These are phyloP conservation scores for Zymoseptoria ardabiliae DNA, from an alignment of 2,329 filamentous ascomycete species.

Conservation along the genomic window DNA sequence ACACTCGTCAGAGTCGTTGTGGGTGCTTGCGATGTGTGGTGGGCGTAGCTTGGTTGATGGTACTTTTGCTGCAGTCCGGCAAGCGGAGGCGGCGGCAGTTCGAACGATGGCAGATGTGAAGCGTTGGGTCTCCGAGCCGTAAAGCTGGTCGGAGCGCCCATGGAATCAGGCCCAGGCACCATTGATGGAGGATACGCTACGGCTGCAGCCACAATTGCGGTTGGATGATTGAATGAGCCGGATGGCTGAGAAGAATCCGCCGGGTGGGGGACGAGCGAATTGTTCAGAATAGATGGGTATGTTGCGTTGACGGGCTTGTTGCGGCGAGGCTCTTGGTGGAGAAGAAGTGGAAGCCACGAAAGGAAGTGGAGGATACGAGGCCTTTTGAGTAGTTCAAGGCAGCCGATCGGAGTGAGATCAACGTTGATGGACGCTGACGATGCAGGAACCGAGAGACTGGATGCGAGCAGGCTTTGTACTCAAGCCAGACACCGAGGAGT, in stretches of 20 bases:
- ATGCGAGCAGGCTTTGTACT: slow-evolving; percentile 30
- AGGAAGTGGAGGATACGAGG: slow-evolving; percentile 18
- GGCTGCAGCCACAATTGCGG: slow-evolving; percentile 56
- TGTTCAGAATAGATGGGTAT: slow-evolving; percentile 18
- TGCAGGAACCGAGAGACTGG: slow-evolving; percentile 26
- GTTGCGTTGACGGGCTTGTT: slow-evolving; percentile 19
- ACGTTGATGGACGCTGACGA: slow-evolving; percentile 20
- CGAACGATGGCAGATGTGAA: slow-evolving; percentile 60
- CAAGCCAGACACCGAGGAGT: slow-evolving; percentile 27
- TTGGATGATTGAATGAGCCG: slow-evolving; percentile 28
- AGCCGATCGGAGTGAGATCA: slow-evolving; percentile 5
- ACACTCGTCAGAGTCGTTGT: slow-evolving; percentile 43
- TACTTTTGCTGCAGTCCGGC: slow-evolving; percentile 45
- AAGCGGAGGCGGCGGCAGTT: slow-evolving; percentile 58
- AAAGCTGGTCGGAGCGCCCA: slow-evolving; percentile 58
- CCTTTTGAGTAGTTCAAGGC: slow-evolving; percentile 8
- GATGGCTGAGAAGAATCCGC: slow-evolving; percentile 24
- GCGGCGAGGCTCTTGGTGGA: slow-evolving; percentile 22
- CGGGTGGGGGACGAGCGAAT: slow-evolving; percentile 26
- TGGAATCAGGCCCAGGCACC: slow-evolving; percentile 54
- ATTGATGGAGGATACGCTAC: slow-evolving; percentile 55
- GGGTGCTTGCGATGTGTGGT: slow-evolving; percentile 38
- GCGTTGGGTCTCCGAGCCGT: slow-evolving; percentile 64
- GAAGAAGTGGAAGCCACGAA: slow-evolving; percentile 28
- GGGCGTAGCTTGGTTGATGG: slow-evolving; percentile 30